Base-by-base conservation (phyloP, 2,329 filamentous ascomycete species). In the Fusarium liriodendri region DNA sequence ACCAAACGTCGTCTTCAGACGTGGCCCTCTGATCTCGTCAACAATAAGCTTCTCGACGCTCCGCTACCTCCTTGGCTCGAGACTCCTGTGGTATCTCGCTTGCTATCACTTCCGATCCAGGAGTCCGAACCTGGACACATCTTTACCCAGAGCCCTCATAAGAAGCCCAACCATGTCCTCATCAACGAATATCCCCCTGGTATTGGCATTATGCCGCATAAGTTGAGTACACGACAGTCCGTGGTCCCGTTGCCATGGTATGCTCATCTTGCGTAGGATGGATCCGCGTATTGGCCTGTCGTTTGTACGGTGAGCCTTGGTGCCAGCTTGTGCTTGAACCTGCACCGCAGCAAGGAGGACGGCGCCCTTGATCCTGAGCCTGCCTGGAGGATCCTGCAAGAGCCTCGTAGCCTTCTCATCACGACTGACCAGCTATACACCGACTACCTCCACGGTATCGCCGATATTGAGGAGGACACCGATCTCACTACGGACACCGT, bases 181-280 rank as follows among this genome's bases (percentile, higher is more conserved):
- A 91, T 98, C 76, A 99, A 99, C 79, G 95, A 98, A 82, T 99
- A 98, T 82, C 87, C 88, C 2, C 91, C 94, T 0, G 94, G 94
- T 2, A 90, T 98, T 72, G 96, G 96, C n/a, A 98, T 98, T 75
- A 97, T 98, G 94, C 92, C 95, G 55, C 96, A 98, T 82, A 97
- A 98, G 85, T 81, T 84, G 78, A 82, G 82, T 83, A 77, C 69
- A 79, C 62, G 74, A 67, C 66, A 71, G 58, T 70, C 64, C 58
- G 71, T 60, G 35, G 55, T 47, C 57, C 42, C 25, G 50, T 66
- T 60, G 52, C 61, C 62, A 57, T 64, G 35, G 42, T 42, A 80
- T 79, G 77, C 82, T 83, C 81, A 83, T 83, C 77, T 72, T 61
- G 67, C 67, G 68, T 74, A 85, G 86, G 96, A 99, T 81, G 97